Base-by-base conservation (phyloP, 73 alveolate genomes). In the Breviolum minutum region DNA sequence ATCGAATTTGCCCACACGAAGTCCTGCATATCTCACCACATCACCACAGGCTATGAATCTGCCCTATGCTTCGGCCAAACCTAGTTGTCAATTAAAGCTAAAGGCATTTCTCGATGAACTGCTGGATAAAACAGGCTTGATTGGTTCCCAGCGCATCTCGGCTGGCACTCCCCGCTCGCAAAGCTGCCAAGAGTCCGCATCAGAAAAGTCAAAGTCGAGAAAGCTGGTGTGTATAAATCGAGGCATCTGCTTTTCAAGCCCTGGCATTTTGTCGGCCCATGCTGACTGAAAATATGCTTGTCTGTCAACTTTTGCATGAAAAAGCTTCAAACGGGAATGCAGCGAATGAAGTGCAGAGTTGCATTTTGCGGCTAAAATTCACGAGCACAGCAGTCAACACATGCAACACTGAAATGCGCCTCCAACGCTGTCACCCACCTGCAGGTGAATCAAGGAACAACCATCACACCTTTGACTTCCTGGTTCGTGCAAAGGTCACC, bases 1-100 rank as follows among this genome's bases (percentile, higher is more conserved):
- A 90, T 76, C 11, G 97, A 90, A 54, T 90, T 90, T 8, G 97
- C 97, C 97, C 97, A 90, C 30, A 90, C 97, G 61, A 90, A 27
- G 87, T 90, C 96, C 96, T 90, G 88, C 88, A n/a, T n/a, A n/a
- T n/a, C n/a, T n/a, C n/a, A n/a, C n/a, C n/a, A n/a, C n/a, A n/a
- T n/a, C n/a, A n/a, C n/a, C n/a, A n/a, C n/a, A n/a, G n/a, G n/a
- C n/a, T n/a, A n/a, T n/a, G n/a, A n/a, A n/a, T n/a, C n/a, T n/a
- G n/a, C n/a, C n/a, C n/a, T n/a, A n/a, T n/a, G n/a, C n/a, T n/a
- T n/a, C 29, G 13, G 80, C 80, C 30, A 70, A 70, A 70, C n/a
- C n/a, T n/a, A n/a, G n/a, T n/a, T n/a, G n/a, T n/a, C n/a, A n/a
- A n/a, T n/a, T n/a, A n/a, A n/a, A n/a, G n/a, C n/a, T n/a, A n/a